These are phyloP conservation scores for Fusarium caatingaense DNA, from an alignment of 2,329 filamentous ascomycete genomes.

Conservation along the genomic window DNA sequence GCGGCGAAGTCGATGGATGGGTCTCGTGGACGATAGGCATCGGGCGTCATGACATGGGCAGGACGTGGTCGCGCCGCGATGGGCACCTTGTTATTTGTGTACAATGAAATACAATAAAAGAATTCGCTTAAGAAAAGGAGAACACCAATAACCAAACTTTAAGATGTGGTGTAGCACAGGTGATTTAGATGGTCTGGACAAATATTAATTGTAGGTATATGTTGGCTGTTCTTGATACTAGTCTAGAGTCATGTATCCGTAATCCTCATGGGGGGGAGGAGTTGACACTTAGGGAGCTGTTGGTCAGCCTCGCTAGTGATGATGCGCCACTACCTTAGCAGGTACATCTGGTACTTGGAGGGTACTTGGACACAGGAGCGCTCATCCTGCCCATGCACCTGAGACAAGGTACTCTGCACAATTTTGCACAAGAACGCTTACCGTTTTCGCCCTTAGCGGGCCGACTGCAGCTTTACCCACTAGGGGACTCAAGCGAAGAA, in stretches of 20 bases:
- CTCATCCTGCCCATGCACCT: background rate
- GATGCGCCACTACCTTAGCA: conserved; percentile 22
- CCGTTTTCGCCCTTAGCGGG: background rate
- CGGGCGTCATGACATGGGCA: conserved; percentile 45
- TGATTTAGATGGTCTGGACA: background rate
- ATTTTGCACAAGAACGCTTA: conserved; percentile 18
- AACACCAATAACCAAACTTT: background rate
- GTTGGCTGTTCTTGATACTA: background rate
- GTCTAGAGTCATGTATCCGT: background rate
- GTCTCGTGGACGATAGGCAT: conserved; percentile 31
- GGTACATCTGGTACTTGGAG: background rate
- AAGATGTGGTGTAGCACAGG: background rate
- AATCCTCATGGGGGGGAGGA: conserved; percentile 1
- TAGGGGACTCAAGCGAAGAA: background rate
- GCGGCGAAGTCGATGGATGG: conserved; percentile 41
- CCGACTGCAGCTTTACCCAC: background rate
- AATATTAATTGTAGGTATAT: background rate
- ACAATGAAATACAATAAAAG: background rate
- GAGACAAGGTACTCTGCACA: background rate
- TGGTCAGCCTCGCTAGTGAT: conserved; percentile 37
- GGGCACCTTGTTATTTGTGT: conserved; percentile 6
- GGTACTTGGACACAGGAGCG: background rate
- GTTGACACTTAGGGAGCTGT: conserved; percentile 13
- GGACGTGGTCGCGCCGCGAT: conserved; percentile 21
- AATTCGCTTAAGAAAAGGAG: background rate